Evolutionary conservation across 768 basidiomycete genomes (phyloP).

Genomic region (Boletellus ananiceps): DNA sequence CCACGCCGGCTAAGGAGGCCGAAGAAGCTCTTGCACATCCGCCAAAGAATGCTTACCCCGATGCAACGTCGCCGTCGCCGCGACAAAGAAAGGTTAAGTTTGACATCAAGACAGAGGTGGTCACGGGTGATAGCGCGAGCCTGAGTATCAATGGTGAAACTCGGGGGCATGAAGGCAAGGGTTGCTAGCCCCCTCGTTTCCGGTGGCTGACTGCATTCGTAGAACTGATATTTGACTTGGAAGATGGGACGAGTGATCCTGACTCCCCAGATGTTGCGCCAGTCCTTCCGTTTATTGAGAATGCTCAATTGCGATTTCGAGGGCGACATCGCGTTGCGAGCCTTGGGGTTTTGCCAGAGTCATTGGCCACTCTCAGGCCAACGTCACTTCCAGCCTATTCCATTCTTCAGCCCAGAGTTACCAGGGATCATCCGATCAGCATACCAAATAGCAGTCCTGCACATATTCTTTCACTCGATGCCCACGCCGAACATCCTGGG

Average conservation of each 20-base stretch:
- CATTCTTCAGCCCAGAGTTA: conserved; percentile 37
- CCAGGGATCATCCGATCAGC: background rate
- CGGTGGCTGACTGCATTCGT: conserved; percentile 4
- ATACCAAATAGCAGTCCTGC: background rate
- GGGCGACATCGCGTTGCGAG: conserved; percentile 28
- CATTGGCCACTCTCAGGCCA: conserved; percentile 58
- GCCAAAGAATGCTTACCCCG: conserved; percentile 16
- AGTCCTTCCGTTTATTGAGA: conserved; percentile 35
- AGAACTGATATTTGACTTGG: conserved; percentile 72
- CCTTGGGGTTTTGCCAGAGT: conserved; percentile 45
- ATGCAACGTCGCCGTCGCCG: conserved; percentile 28
- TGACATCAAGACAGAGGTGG: conserved; percentile 55
- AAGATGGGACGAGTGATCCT: conserved; percentile 43
- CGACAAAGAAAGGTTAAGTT: conserved; percentile 70
- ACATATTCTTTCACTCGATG: conserved; percentile 2
- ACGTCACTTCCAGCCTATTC: conserved; percentile 66
- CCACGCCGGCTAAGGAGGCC: conserved; percentile 6
- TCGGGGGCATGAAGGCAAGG: conserved; percentile 44
- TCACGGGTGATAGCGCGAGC: conserved; percentile 40
- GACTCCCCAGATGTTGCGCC: conserved; percentile 32
- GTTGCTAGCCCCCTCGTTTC: conserved; percentile 1
- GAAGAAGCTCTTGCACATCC: conserved; percentile 10
- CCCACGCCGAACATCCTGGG: conserved; percentile 19
- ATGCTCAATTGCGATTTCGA: conserved; percentile 19
- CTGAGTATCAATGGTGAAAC: conserved; percentile 31